Percentiles rank a stretch among this genome's conserved stretches.
These are phyloP conservation scores for Xanthoconium separans DNA, from an alignment of 1,284 basidiomycete genomes.

Conservation along the genomic window DNA sequence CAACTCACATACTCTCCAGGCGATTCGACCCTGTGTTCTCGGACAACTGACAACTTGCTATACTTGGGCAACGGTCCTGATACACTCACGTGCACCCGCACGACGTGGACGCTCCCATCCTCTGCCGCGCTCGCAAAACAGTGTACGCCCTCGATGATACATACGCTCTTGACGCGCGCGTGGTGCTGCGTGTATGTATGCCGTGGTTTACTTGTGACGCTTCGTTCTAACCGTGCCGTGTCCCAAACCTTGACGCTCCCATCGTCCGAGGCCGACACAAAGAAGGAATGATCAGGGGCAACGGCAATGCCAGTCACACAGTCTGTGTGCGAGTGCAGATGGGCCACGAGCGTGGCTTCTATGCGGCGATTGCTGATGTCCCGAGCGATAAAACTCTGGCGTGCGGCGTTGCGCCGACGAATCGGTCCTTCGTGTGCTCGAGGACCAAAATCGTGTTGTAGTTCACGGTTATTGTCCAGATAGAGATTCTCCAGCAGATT, in stretches of 20 bases:
- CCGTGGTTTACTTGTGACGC: constrained; percentile 69
- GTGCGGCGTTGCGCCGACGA: constrained; percentile 67
- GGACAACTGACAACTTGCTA: constrained; percentile 69
- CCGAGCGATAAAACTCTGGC: constrained; percentile 62
- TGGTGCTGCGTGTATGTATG: constrained; percentile 80
- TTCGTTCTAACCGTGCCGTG: constrained; percentile 74
- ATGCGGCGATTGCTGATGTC: constrained; percentile 43
- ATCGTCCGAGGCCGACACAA: constrained; percentile 87
- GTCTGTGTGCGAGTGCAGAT: constrained; percentile 83
- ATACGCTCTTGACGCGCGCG: constrained; percentile 76
- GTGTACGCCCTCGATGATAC: constrained; percentile 80
- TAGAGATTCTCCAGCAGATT: constrained; percentile 88
- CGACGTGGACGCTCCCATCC: constrained; percentile 82
- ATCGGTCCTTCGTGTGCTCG: constrained; percentile 77
- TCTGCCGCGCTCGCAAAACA: constrained; percentile 88
- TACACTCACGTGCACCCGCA: constrained; percentile 73
- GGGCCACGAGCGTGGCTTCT: constrained; percentile 80
- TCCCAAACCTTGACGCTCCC: constrained; percentile 86
- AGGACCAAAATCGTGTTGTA: constrained; percentile 88
- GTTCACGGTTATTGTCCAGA: constrained; percentile 79
- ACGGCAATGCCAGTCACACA: constrained; percentile 81
- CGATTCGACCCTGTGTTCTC: constrained; percentile 69
- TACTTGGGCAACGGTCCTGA: constrained; percentile 73
- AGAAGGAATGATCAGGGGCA: constrained; percentile 93
- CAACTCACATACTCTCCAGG: constrained; percentile 76